Evolutionary conservation across 2,329 filamentous ascomycete genomes (phyloP), one percentile per base, ranked within the genome.

Genomic region (Trichoderma semiorbis): DNA sequence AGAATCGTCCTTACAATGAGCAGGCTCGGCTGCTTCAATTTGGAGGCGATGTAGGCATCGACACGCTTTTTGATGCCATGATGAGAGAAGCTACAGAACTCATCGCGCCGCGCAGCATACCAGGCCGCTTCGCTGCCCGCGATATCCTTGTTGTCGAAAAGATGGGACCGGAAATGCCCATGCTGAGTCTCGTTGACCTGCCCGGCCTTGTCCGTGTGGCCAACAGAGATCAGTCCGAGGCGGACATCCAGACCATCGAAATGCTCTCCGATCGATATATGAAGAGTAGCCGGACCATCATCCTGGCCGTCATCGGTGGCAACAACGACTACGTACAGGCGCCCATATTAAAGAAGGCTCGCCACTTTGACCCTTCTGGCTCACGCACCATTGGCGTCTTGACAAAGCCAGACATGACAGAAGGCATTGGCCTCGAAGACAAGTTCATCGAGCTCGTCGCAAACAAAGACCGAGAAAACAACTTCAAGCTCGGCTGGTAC

Each of bases 131-230:
- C 69, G 85, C 85, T 1, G 85, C 85, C 24, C 79, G 81, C 34
- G 86, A 88, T 71, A 85, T 89, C 26, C 83, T 90, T 7, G 85
- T 88, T 1, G 84, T 91, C 0, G 88, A 91, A 75, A 85, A 90
- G 76, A 84, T 83, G 12, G 88, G 89, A 0, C 88, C 88, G 0
- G 85, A 88, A 12, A 85, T 88, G 81, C 87, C 88, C 1, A 83
- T 90, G 18, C 79, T 91, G 57, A 91, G 88, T 0, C 82, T 91
- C 1, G 87, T 91, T 8, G 89, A 91, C 78, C 81, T 91, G 39
- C 89, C 89, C 0, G 88, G 89, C 2, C 79, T 91, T 1, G 86
- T 90, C 32, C 82, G 84, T 36, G 85, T 88, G 10, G 84, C 84
- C 74, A 88, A 86, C 73, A 81, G 83, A 34, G 83, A 86, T 69